phyloP scores from a whole-genome alignment of 805 yeast species.

The Torulaspora maleeae region DNA sequence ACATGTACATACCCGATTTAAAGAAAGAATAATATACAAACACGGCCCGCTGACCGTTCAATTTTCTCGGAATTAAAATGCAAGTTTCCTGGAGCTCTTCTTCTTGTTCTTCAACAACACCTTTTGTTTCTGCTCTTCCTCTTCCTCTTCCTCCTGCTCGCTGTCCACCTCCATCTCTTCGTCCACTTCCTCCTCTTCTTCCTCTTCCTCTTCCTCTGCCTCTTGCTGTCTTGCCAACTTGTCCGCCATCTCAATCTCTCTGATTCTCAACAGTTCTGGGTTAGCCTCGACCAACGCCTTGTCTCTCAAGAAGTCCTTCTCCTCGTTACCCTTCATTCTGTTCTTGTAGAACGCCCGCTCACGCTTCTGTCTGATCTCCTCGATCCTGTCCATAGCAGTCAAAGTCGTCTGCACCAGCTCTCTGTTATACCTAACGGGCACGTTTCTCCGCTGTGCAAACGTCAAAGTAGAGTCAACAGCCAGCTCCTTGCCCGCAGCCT shows the following conservation, averaged over 20 bases:
- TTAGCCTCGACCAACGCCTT: constrained; percentile 81
- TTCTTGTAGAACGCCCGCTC: constrained; percentile 98
- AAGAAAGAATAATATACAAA: constrained; percentile 9
- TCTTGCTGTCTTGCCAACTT: constrained; percentile 67
- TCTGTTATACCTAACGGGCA: constrained; percentile 96
- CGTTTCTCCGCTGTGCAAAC: constrained; percentile 95
- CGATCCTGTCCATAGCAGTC: constrained; percentile 92
- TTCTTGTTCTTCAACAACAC: constrained; percentile 53
- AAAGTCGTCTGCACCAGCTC: constrained; percentile 91
- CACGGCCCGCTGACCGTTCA: neutral
- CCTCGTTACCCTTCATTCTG: constrained; percentile 97
- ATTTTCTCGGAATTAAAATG: constrained; percentile 22
- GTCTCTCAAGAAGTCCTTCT: constrained; percentile 76
- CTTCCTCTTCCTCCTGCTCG: constrained; percentile 45
- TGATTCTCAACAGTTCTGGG: constrained; percentile 84
- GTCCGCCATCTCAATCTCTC: constrained; percentile 86
- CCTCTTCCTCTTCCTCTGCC: constrained; percentile 43
- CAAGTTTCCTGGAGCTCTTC: constrained; percentile 42
- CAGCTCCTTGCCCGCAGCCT: constrained; percentile 97
- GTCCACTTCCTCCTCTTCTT: constrained; percentile 44
- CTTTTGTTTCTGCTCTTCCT: constrained; percentile 50
- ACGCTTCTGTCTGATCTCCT: constrained; percentile 92
- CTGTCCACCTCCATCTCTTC: constrained; percentile 46
- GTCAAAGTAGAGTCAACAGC: constrained; percentile 96
- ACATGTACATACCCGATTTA: constrained; percentile 10